A percentile compares a stretch with the other conserved stretches of the same genome.
Evolutionary conservation across 495 filamentous ascomycete species (phyloP).

Genomic region (Tuber calosporum): DNA sequence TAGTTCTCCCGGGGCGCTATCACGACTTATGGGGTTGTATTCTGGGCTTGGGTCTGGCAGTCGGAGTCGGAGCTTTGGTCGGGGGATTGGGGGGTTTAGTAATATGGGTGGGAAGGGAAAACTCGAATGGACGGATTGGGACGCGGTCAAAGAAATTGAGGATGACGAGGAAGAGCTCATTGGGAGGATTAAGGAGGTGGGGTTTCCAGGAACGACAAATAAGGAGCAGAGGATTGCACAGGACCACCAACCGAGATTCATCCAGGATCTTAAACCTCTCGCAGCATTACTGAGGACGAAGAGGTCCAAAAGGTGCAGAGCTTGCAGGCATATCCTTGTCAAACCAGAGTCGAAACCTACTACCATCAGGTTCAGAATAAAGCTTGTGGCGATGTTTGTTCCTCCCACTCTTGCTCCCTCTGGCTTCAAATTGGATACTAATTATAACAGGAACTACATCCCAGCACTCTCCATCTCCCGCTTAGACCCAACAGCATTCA

Average conservation of each 20-base stretch:
- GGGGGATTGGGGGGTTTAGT: constrained; percentile 11
- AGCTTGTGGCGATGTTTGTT: constrained; percentile 61
- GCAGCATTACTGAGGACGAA: constrained; percentile 79
- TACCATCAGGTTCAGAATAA: constrained; percentile 80
- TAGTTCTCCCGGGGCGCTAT: constrained; percentile 67
- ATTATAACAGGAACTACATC: constrained; percentile 59
- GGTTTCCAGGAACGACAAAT: constrained; percentile 35
- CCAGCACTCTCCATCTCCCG: constrained; percentile 67
- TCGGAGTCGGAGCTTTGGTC: constrained; percentile 25
- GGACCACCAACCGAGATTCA: constrained; percentile 27
- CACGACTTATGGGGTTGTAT: constrained; percentile 87
- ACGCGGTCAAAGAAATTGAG: constrained; percentile 12
- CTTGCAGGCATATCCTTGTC: constrained; percentile 88
- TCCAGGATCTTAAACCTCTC: constrained; percentile 58
- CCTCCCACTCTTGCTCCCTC: constrained; percentile 66
- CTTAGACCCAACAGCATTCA: constrained; percentile 48
- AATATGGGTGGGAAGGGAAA: constrained; percentile 25
- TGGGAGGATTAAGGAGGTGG: constrained; percentile 24
- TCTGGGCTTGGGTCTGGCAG: constrained; percentile 48
- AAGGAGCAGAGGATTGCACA: constrained; percentile 31
- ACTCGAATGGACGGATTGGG: constrained; percentile 33
- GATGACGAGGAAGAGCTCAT: constrained; percentile 34
- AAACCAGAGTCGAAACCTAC: constrained; percentile 87
- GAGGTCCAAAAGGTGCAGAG: constrained; percentile 82
- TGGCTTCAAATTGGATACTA: constrained; percentile 40